Base-by-base conservation (phyloP, 805 yeast genomes). In the Candida suzukii region DNA sequence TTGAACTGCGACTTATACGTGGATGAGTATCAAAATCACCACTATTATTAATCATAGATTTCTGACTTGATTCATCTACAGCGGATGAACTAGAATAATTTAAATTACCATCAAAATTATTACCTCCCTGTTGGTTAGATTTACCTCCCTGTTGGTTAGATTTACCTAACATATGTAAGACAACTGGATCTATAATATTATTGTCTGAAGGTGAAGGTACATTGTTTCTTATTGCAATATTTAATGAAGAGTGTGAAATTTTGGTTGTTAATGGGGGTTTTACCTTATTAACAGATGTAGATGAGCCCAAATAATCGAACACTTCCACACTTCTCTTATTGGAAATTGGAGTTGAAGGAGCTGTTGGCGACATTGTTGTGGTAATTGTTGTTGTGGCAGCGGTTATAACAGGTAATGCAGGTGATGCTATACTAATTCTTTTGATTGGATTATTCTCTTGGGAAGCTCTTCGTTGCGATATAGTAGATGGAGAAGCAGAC, bases 331-430 rank as follows among this genome's bases (percentile, higher is more conserved):
- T 45, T 28, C 34, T 38, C 17, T 44, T 44, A 16, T 45, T 40
- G 5, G 50, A 38, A 10, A 38, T 31, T 1, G 57, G 53, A 3
- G 53, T 49, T 0, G 51, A 38, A 11, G 54, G 52, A 19, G 42
- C 54, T 2, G 57, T 48, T 9, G 61, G 47, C 3, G 44, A 27
- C 25, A 42, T 22, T 16, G 53, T 49, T 1, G 57, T 49, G 0
- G 63, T 60, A 2, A 54, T 57, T 35, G 55, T 49, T 2, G 66
- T 61, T 1, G 66, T 61, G 14, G 66, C 62, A 33, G 58, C 63
- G 2, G 66, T 61, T 2, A 61, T 60, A 7, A 61, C 60, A 13
- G 66, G 66, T 25, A 61, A 42, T 1, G 66, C 66, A 13, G 65
- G 63, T 1, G 61, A 49, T 1, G 63, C 63, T 9, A 58, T 40